Base-by-base conservation (phyloP, 768 basidiomycete genomes). In the Nidula microcarpa region DNA sequence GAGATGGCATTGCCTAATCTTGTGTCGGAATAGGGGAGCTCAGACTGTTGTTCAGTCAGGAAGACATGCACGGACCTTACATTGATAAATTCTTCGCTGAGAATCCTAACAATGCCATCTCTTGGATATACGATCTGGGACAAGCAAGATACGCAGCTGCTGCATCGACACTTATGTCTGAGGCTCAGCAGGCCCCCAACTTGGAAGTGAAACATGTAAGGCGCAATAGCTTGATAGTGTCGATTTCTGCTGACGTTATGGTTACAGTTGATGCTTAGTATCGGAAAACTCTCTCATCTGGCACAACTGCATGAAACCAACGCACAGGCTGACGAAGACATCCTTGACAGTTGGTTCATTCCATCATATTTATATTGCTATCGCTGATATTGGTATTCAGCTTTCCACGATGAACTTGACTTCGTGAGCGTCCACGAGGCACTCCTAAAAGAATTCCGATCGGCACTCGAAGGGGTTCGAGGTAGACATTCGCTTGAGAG, bases 51-150 rank as follows among this genome's bases (percentile, higher is more conserved):
- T 91, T 98, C 59, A 82, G 85, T 1, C 87, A 91, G 57, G 86
- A 89, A 46, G 80, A 81, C 33, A 67, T 74, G 13, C 83, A 88
- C 60, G 71, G 74, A 33, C 68, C 67, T 1, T 83, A 89, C 50
- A 74, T 97, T 55, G 89, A 91, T 63, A 75, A 73, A 34, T 91
- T 90, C 68, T 90, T 98, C 61, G 74, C 74, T 4, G 68, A 78
- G 44, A 73, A 79, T 44, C 78, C 74, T 2, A 75, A 86, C 62
- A 76, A 82, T 17, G 67, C 78, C 4, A 78, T 91, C 50, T 86
- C 91, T 1, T 98, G 96, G 96, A 75, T 98, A 35, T 87, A 97
- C 63, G 86, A 96, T 66, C 69, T 98, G 44, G 86, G 84, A 3
- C 84, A 86, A 52, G 75, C 73, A 37, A 75, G 84, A 47, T 90